Evolutionary conservation across 768 basidiomycete genomes (phyloP).

Genomic region (Mycena galericulata): DNA sequence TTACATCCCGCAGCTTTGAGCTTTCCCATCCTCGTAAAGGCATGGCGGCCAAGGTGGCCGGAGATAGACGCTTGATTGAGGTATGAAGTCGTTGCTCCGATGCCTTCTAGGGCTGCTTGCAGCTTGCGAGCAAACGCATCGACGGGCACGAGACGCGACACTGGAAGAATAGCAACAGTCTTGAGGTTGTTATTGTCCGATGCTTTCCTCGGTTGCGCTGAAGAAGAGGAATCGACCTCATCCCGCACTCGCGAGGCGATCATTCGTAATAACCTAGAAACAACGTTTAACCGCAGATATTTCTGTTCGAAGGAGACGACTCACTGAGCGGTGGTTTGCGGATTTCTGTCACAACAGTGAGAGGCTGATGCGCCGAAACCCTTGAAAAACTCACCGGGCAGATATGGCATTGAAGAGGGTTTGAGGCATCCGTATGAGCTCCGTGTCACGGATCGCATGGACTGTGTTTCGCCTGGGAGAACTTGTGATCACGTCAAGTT

Average conservation of each 20-base stretch:
- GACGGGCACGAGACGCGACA: conserved; percentile 88
- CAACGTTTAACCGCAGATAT: not conserved
- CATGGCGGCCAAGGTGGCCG: conserved; percentile 91
- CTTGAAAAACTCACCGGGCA: conserved; percentile 65
- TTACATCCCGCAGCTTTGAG: conserved; percentile 79
- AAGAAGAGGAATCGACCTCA: conserved; percentile 77
- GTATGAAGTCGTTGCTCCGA: conserved; percentile 93
- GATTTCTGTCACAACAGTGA: conserved; percentile 63
- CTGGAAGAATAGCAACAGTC: conserved; percentile 93
- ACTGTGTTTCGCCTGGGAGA: conserved; percentile 89
- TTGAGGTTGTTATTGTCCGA: conserved; percentile 91
- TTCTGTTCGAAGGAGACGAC: conserved; percentile 33
- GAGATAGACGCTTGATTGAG: conserved; percentile 96
- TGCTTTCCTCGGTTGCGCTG: conserved; percentile 59
- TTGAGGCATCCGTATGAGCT: conserved; percentile 95
- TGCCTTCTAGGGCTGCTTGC: conserved; percentile 87
- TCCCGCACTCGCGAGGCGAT: conserved; percentile 93
- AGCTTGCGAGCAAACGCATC: conserved; percentile 92
- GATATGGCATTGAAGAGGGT: conserved; percentile 98
- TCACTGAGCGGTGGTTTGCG: conserved; percentile 87
- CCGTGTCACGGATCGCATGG: conserved; percentile 98
- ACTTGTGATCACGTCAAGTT: conserved; percentile 96
- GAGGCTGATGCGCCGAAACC: not conserved
- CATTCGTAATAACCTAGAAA: conserved; percentile 76
- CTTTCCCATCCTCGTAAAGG: conserved; percentile 97